Evolutionary conservation across 2,329 filamentous ascomycete genomes (phyloP), one percentile per base, ranked within the genome.

Genomic region (Verticillium dahliae): DNA sequence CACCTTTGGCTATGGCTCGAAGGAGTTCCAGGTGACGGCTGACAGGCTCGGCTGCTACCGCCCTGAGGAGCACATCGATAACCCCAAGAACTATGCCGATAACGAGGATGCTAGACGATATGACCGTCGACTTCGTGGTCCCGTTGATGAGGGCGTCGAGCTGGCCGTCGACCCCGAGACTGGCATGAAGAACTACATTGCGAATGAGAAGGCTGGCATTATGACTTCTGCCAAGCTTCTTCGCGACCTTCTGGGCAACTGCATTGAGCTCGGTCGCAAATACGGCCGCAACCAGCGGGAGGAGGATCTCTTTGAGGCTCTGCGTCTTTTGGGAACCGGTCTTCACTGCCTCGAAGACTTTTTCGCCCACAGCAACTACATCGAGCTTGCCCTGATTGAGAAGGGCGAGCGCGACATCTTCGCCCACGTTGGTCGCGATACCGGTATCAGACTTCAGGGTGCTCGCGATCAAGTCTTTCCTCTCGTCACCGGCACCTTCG

Each of bases 141-240:
- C 91, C 0, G 81, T 98, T 56, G 85, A 97, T 66, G 92, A 96
- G 77, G 71, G 81, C 33, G 82, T 85, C 58, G 94, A 97, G 77
- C 82, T 97, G 39, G 85, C 84, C 56, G 84, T 98, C 69, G 91
- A 98, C 69, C 82, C 85, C 1, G 78, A 85, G 60, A 89, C 88
- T 6, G 90, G 90, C 68, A 81, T 96, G 77, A 98, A 98, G 79
- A 95, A 93, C 74, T 97, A 97, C 76, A 97, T 97, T 74, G 92
- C 93, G 45, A 92, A 92, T 65, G 93, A 97, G 73, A 79, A 85
- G 58, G 77, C 83, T 62, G 85, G 85, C 56, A 95, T 96, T 72
- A 90, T 90, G 76, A 96, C 90, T 55, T 96, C 91, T 57, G 90
- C 92, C 62, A 80, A 82, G 57, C 86, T 96, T 69, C 85, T 97